Conservation (phyloP, 108 stramenopile genomes). For the Nitzschia sp. region DNA sequence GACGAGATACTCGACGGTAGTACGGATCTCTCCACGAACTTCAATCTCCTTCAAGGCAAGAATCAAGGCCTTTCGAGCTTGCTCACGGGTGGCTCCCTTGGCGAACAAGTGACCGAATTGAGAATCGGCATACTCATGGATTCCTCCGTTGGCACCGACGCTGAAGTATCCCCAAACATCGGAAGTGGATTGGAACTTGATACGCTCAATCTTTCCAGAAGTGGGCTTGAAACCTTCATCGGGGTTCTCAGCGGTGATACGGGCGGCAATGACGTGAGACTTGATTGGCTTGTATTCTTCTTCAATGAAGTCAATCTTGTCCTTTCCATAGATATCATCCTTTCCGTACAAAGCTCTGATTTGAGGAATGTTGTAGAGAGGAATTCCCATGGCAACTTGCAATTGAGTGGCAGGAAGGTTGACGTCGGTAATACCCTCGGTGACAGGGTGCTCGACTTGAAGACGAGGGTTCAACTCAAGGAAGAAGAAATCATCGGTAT, state of each 20-base stretch:
- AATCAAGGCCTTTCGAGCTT: slow-evolving; percentile 91
- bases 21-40: slow-evolving; percentile 98
- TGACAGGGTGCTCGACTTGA: slow-evolving; percentile 97
- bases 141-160: slow-evolving; percentile 95
- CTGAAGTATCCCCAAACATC: slow-evolving; percentile 98
- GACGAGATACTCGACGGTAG: slow-evolving; percentile 97
- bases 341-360: slow-evolving; percentile 85
- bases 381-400: slow-evolving; percentile 98
- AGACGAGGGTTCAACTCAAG: slow-evolving; percentile 98
- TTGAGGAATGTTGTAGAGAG: slow-evolving; percentile 90
- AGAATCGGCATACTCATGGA: slow-evolving; percentile 97
- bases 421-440: slow-evolving; percentile 87
- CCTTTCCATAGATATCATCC: slow-evolving; percentile 67
- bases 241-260: slow-evolving; percentile 98
- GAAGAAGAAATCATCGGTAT: slow-evolving; percentile 92
- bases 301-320: slow-evolving; percentile 90
- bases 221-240: slow-evolving; percentile 99
- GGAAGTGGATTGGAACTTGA: slow-evolving; percentile 97
- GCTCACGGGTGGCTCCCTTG: slow-evolving; percentile 92
- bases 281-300: slow-evolving; percentile 84
- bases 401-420: slow-evolving; percentile 93
- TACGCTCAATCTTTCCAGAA: slow-evolving; percentile 92
- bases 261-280: slow-evolving; percentile 95
- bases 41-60: slow-evolving; percentile 96
- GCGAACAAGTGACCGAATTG: slow-evolving; percentile 99